Percentiles rank a stretch among this genome's conserved stretches.
These are phyloP conservation scores for Somion occarium DNA, from an alignment of 1,284 basidiomycete species.

Conservation along the genomic window DNA sequence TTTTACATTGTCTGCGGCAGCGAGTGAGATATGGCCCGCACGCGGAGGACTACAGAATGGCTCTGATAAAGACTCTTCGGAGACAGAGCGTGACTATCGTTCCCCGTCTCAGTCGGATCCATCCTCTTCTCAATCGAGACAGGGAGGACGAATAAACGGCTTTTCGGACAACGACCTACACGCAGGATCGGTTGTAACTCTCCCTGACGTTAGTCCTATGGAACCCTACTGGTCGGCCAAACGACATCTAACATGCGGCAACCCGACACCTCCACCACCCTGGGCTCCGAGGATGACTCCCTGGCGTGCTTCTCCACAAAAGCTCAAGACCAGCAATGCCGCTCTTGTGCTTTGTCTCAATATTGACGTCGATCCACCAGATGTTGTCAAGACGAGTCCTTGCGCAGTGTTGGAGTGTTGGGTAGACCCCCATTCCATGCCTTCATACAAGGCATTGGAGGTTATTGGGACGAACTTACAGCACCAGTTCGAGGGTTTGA, in stretches of 20 bases:
- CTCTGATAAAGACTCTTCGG: slow-evolving; percentile 41
- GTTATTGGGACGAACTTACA: slow-evolving; percentile 90
- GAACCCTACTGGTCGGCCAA: slow-evolving; percentile 81
- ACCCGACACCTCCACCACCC: slow-evolving; percentile 65
- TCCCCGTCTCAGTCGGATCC: slow-evolving; percentile 39
- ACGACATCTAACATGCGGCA: slow-evolving; percentile 84
- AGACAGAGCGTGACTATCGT: slow-evolving; percentile 41
- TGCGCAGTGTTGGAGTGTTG: slow-evolving; percentile 96
- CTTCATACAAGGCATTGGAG: slow-evolving; percentile 84
- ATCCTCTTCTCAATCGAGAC: slow-evolving; percentile 33
- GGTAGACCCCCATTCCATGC: slow-evolving; percentile 92
- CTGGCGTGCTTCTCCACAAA: slow-evolving; percentile 80
- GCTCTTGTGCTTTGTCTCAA: slow-evolving; percentile 95
- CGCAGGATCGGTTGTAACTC: slow-evolving; percentile 35
- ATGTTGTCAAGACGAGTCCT: slow-evolving; percentile 95
- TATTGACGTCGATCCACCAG: slow-evolving; percentile 96
- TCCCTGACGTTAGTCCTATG: slow-evolving; percentile 51
- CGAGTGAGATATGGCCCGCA: not conserved
- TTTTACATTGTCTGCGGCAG: not conserved
- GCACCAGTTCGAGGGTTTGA: slow-evolving; percentile 95
- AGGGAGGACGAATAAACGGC: slow-evolving; percentile 21
- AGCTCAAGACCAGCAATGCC: slow-evolving; percentile 88
- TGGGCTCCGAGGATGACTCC: slow-evolving; percentile 62
- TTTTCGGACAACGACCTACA: slow-evolving; percentile 27
- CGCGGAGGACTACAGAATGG: slow-evolving; percentile 12